Evolutionary conservation across 2,329 filamentous ascomycete genomes (phyloP), one percentile per base, ranked within the genome.

Genomic region (Fusarium azukiicola): DNA sequence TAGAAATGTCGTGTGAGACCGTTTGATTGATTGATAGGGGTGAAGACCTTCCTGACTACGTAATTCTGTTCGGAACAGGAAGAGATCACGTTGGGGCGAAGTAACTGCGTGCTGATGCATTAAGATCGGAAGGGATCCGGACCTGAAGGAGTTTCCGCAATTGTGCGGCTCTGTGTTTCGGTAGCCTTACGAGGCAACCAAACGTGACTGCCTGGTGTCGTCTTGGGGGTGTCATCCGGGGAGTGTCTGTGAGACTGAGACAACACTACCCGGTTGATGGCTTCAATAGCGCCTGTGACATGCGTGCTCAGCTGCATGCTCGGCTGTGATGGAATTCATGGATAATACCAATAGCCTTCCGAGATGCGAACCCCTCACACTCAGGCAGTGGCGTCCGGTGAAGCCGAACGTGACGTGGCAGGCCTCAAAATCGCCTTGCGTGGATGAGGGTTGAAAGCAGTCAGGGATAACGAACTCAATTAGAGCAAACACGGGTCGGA

Each of bases 171-270:
- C 68, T 70, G 44, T 27, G 1, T 1, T 10, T 12, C 7, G 36
- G 52, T 12, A 70, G 68, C 52, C 54, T 70, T 40, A n/a, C 42
- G 21, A 70, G 68, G 68, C 68, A 70, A 42, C 5, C 17, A 58
- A 17, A n/a, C 9, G 52, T 56, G 52, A 32, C 52, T 56, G 4
- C 36, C 52, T 6, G 27, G 52, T 56, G 52, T 36, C 52, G 36
- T 56, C 52, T 56, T 36, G 52, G 52, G 27, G 52, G 52, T 56
- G 52, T 56, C 52, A 56, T 56, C 27, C 27, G 27, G 27, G 27
- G 27, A 32, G 27, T 32, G 27, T 32, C 52, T 56, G 52, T 36
- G 32, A 56, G 17, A 56, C 52, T 19, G 19, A 32, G 27, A 13
- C 21, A 19, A 36, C 19, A 21, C 27, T 21, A 14, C 52, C 17